phyloP scores from a whole-genome alignment of 352 stramenopile genomes.

The Globisporangium rhizosaccharum region DNA sequence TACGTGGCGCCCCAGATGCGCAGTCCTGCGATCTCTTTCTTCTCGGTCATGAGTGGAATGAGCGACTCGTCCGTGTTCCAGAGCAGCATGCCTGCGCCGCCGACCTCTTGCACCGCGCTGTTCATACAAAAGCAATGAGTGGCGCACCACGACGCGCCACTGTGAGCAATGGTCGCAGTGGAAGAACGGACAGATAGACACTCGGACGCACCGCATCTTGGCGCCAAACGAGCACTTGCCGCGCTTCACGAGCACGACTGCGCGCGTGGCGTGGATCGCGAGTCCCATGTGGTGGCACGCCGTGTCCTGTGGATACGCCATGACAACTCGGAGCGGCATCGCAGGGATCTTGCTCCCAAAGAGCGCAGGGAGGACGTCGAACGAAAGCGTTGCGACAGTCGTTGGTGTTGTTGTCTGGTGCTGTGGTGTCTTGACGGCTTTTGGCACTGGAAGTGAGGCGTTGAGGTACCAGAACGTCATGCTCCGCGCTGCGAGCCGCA shows the following conservation, averaged over 20 bases:
- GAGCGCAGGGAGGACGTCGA: slow-evolving; percentile 43
- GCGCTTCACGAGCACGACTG: slow-evolving; percentile 64
- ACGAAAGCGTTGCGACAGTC: slow-evolving; percentile 15
- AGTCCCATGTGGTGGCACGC: slow-evolving; percentile 65
- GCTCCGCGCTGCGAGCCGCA: slow-evolving; percentile 28
- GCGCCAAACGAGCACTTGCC: slow-evolving; percentile 57
- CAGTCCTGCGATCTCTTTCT: slow-evolving; percentile 42
- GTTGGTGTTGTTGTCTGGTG: neutral
- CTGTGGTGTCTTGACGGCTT: neutral
- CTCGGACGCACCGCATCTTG: slow-evolving; percentile 44
- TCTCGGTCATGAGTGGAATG: slow-evolving; percentile 56
- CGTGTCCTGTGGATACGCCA: slow-evolving; percentile 60
- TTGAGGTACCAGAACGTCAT: slow-evolving; percentile 62
- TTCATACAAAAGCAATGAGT: neutral
- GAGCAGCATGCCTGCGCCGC: slow-evolving; percentile 53
- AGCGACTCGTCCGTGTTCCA: slow-evolving; percentile 62
- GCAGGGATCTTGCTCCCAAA: slow-evolving; percentile 46
- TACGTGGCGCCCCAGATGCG: slow-evolving; percentile 63
- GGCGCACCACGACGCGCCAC: too few relatives aligned
- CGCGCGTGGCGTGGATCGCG: slow-evolving; percentile 42
- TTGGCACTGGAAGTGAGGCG: slow-evolving; percentile 1
- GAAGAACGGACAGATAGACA: neutral
- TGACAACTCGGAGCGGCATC: slow-evolving; percentile 49
- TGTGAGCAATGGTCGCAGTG: neutral
- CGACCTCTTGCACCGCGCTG: slow-evolving; percentile 46